Base-by-base conservation (phyloP, 345 rosid species). In the Bruguiera gymnorhiza region DNA sequence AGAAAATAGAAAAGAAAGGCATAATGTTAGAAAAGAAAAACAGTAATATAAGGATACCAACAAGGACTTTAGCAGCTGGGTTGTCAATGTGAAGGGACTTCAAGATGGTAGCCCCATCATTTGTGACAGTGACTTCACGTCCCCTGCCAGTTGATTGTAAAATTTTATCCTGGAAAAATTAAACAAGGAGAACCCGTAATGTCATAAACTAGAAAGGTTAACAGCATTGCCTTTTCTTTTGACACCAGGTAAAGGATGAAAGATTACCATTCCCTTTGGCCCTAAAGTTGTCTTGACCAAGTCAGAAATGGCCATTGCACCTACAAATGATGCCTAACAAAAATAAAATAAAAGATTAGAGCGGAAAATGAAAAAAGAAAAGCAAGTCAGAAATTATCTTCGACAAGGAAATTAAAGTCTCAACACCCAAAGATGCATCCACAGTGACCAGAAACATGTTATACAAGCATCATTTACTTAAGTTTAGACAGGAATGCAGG, bases 81-180 rank as follows among this genome's bases (percentile, higher is more conserved):
- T 92, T 95, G 83, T 95, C 97, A 63, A 95, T 86, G 76, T 86
- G 98, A 5, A 95, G 87, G 65, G 98, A 95, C 82, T 95, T 95
- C 52, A 95, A 85, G 77, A 92, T 95, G 71, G 99, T 95, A 37
- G 98, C 98, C 56, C 99, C 99, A 73, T 95, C 99, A 76, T 95
- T 95, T 6, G 98, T 92, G 70, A 92, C 99, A 74, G 96, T 88
- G 30, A 95, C 94, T 16, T 61, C 64, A 62, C 73, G 91, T 34
- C 96, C 97, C 76, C 97, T 84, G 71, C 98, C 97, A 1, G 98
- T 95, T 55, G 99, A 95, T 76, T 95, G 99, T 59, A 92, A 82
- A 75, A 95, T 95, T 78, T 95, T 95, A 83, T 95, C 99, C 98
- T 92, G 75, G 11, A 43, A 1, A 37, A 51, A 74, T 11, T 23